Evolutionary conservation across 2,329 filamentous ascomycete species (phyloP), one percentile per base, ranked within the genome.

Genomic region (Aspergillus neoniger): DNA sequence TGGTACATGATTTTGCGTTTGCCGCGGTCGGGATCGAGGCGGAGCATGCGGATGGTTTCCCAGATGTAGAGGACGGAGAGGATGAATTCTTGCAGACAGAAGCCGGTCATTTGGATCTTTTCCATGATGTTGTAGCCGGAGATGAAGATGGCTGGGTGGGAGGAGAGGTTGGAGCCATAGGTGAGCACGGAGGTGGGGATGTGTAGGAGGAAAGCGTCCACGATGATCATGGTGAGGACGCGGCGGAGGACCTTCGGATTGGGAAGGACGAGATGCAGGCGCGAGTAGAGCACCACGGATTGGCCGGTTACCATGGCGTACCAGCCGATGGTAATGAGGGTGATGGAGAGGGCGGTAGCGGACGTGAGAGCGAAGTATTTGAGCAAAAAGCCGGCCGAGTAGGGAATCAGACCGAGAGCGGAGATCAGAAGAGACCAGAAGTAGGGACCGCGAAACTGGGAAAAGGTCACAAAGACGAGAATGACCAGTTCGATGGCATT

Each of bases 71-170:
- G 72, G 1, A 75, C 75, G 1, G 83, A 85, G 53, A 86, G 79
- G 62, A 84, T 76, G 54, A 82, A 76, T 60, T 86, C 84, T 65
- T 86, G 84, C 12, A 85, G 57, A 65, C 82, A 85, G 67, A 86
- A 86, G 7, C 83, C 75, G 5, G 81, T 82, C 69, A 86, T 81
- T 66, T 86, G 83, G 17, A 86, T 77, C 68, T 83, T 82, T 64
- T 86, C 84, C 74, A 83, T 79, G 36, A 80, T 67, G 47, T 78
- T 77, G 67, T 80, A 81, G 6, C 74, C 77, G 3, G 58, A 59
- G 17, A 72, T 69, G 60, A 74, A 80, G 12, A 60, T 55, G 15
- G 10, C 21, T 19, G 55, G 44, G 38, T 58, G 17, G 5, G 57
- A 59, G 14, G 65, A 66, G n/a, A 77, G 58, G 62, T 81, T 81